Base-by-base conservation (phyloP, 116 monocot species). In the Dioscorea cayenensis region DNA sequence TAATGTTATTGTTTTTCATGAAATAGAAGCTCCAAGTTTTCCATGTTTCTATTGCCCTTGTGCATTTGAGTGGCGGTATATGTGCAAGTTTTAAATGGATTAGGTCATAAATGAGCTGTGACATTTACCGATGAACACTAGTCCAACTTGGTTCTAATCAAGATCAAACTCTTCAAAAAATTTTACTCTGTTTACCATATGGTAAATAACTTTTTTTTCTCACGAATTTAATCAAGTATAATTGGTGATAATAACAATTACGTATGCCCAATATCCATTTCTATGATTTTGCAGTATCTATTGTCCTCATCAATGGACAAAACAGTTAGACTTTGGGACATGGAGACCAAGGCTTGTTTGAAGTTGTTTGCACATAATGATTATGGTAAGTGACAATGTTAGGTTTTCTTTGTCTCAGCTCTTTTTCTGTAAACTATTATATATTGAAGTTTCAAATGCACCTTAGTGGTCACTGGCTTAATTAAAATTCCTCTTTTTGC, bases 281-380 rank as follows among this genome's bases (percentile, higher is more conserved):
- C 18, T 17, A 29, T 78, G 7, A 21, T 50, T 63, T 73, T 84
- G 69, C 94, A 97, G 88, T 62, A 80, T 68, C 66, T 97, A 49
- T 74, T 97, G 49, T 90, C 97, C 18, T 90, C 97, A 18, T 97
- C 97, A 21, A 97, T 97, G 97, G 97, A 97, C 67, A 97, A 97
- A 82, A 93, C 97, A 14, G 97, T 97, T 0, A 78, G 97, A 76
- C 72, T 97, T 18, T 97, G 97, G 97, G 90, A 90, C 72, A 81
- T 90, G 65, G 88, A 86, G 74, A 88, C 69, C 67, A 84, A 83
- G 71, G 17, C 86, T 10, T 97, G 97, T 64, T 74, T 97, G 10
- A 93, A 93, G 74, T 64, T 93, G 65, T 97, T 97, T 73, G 84
- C 86, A 10, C 97, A 97, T 69, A 97, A 83, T 75, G 94, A 97